Evolutionary conservation across 2,329 filamentous ascomycete genomes (phyloP).

Genomic region (Pseudogymnoascus sp.): DNA sequence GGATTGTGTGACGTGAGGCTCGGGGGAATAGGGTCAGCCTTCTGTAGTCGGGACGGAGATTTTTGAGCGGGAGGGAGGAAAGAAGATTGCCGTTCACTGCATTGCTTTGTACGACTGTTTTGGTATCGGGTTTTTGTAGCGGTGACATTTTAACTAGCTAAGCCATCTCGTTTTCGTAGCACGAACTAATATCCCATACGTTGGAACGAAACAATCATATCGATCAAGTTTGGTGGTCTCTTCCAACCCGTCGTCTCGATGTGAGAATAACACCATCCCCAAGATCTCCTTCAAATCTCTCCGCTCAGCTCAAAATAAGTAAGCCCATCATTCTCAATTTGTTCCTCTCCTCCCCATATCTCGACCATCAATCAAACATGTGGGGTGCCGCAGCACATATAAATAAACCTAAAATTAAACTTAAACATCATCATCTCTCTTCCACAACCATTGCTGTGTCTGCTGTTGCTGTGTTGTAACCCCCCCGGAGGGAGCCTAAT

Average conservation of each 20-base stretch:
- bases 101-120: not conserved
- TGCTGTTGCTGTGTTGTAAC: not conserved
- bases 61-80: not conserved
- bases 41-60: not conserved
- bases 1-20: not conserved
- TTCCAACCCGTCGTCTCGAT: constrained; percentile 1
- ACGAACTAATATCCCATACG: not conserved
- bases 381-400: not conserved
- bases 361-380: not conserved
- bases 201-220: not conserved
- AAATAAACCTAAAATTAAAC: not conserved
- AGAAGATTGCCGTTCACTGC: not conserved
- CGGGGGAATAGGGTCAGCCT: not conserved
- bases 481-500: not conserved
- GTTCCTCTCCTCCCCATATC: not conserved
- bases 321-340: not conserved
- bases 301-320: not conserved
- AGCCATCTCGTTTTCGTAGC: not conserved
- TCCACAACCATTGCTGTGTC: not conserved
- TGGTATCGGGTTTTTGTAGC: not conserved
- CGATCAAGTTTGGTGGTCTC: not conserved
- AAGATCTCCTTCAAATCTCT: not conserved
- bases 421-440: constrained; percentile 1
- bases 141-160: not conserved
- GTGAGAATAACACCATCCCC: not conserved